Percentiles rank a stretch among this genome's conserved stretches.
Evolutionary conservation across 2,329 filamentous ascomycete species (phyloP).

Genomic region (Chalara sp.): DNA sequence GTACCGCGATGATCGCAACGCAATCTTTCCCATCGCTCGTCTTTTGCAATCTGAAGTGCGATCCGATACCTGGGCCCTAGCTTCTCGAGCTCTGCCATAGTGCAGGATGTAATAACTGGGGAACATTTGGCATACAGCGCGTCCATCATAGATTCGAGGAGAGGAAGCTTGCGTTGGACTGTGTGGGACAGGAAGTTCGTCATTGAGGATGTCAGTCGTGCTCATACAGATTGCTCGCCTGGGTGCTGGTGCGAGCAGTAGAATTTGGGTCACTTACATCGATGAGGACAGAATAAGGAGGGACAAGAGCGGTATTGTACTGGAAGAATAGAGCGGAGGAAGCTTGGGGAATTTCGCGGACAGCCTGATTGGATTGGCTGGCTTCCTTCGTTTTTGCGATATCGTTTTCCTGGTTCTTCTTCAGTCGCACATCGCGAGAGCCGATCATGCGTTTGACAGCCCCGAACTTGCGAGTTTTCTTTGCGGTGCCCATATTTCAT

Average conservation of each 20-base stretch:
- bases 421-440: slow-evolving; percentile 71
- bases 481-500: slow-evolving; percentile 70
- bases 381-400: slow-evolving; percentile 54
- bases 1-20: slow-evolving; percentile 85
- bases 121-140: slow-evolving; percentile 86
- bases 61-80: slow-evolving; percentile 84
- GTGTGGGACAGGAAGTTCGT: slow-evolving; percentile 87
- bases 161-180: slow-evolving; percentile 81
- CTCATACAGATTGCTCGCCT: no score
- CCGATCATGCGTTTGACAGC: slow-evolving; percentile 77
- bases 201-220: slow-evolving; percentile 3
- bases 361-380: slow-evolving; percentile 48
- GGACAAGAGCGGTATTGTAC: slow-evolving; percentile 78
- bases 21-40: slow-evolving; percentile 80
- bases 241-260: no score
- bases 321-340: slow-evolving; percentile 82
- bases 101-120: slow-evolving; percentile 79
- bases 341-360: slow-evolving; percentile 74
- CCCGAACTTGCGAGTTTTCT: slow-evolving; percentile 89
- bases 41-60: slow-evolving; percentile 76
- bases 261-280: no score
- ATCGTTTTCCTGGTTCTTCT: slow-evolving; percentile 69
- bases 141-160: slow-evolving; percentile 89
- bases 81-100: slow-evolving; percentile 82
- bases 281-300: slow-evolving; percentile 51